Evolutionary conservation across 495 filamentous ascomycete genomes (phyloP), one percentile per base, ranked within the genome.

Genomic region (Cryomyces minteri): DNA sequence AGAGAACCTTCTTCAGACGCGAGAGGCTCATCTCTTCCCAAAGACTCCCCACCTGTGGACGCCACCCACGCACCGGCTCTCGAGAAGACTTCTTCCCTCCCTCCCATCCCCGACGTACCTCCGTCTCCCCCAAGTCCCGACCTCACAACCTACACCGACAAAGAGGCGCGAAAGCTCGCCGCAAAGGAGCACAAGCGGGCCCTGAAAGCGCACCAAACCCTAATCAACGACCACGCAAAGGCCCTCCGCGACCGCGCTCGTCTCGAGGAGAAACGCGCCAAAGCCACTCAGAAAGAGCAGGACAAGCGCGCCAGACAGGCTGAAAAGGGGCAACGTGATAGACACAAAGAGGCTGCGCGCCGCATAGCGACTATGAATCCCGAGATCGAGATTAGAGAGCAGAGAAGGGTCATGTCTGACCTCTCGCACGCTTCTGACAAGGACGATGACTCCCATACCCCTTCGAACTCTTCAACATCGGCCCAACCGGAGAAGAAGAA

Each of bases 171-270:
- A 11, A 84, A 80, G 53, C 64, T 72, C 32, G 79, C 74, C 4
- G 72, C 79, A 53, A 78, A 74, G 48, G 72, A 80, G 46, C 70
- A 75, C 42, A 68, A 65, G 47, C 65, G 62, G 12, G 65, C 58
- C 0, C 53, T 70, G 31, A 84, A 83, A 51, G 62, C 62, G 4
- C 79, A 79, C 60, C 65, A 76, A 41, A 66, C 66, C 50, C 65
- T 70, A 7, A 55, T 83, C 44, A 84, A 80, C 54, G 71, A 78
- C 43, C 72, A 72, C 4, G 72, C 76, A 6, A 79, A 67, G 46
- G 66, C 67, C 0, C 61, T 82, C n/a, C 73, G 65, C 44, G 72
- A 76, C 32, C 66, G 77, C 0, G 60, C 67, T 14, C 79, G 75
- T 50, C 51, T 72, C 3, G 38, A 74, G 12, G 65, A 74, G 48